phyloP scores from a whole-genome alignment of 345 rosid genomes.

The Dipteronia sinensis region DNA sequence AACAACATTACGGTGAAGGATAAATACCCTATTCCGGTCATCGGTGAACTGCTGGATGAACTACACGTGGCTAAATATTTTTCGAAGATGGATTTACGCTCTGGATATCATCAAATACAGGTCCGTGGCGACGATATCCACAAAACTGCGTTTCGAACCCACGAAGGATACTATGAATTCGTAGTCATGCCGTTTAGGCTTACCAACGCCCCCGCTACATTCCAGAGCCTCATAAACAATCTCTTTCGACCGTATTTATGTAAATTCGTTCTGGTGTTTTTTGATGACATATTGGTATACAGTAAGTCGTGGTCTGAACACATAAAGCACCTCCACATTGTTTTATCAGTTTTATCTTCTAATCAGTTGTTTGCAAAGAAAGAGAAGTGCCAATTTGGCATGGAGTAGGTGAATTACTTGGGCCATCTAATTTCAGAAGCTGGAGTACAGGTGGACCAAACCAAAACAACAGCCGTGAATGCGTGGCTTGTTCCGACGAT shows the following conservation, averaged over 20 bases:
- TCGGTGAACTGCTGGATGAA: neutral
- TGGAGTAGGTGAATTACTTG: neutral
- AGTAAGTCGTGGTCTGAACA: neutral
- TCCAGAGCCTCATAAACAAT: neutral
- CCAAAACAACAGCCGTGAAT: neutral
- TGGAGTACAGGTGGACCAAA: neutral
- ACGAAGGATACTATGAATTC: neutral
- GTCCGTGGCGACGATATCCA: neutral
- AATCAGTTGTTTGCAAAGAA: neutral
- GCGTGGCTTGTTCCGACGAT: neutral
- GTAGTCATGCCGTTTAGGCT: neutral
- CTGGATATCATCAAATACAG: neutral
- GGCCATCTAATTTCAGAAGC: neutral
- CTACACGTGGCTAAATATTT: neutral
- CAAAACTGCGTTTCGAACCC: neutral
- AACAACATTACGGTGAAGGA: neutral
- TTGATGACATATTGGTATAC: conserved; percentile 13
- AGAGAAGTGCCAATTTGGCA: neutral
- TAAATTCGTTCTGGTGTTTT: conserved; percentile 2
- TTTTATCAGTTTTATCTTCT: neutral
- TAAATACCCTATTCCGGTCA: neutral
- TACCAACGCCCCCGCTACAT: neutral
- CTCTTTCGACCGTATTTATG: neutral
- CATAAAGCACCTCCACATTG: neutral
- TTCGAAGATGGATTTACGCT: neutral